Percentiles rank a stretch among this genome's conserved stretches.
Evolutionary conservation across 768 basidiomycete species (phyloP).

Genomic region (Lactarius vividus): DNA sequence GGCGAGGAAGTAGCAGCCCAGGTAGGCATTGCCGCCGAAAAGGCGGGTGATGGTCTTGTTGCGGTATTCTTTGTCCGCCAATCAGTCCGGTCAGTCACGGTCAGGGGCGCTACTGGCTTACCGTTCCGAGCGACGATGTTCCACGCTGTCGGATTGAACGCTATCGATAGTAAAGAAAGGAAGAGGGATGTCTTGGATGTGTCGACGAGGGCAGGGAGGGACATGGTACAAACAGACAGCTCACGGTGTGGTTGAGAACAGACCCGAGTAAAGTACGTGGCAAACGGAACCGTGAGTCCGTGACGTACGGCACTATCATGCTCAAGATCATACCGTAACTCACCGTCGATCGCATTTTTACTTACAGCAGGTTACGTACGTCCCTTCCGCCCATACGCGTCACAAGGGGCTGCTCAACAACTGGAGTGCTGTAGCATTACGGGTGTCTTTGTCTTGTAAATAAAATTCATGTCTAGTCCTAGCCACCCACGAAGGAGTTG

Average conservation of each 20-base stretch:
- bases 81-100: constrained; percentile 33
- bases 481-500: neutral
- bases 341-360: neutral
- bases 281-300: neutral
- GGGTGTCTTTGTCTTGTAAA: neutral
- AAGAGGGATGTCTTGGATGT: constrained; percentile 61
- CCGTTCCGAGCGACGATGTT: constrained; percentile 93
- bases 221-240: constrained; percentile 29
- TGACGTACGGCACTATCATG: neutral
- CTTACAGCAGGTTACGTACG: neutral
- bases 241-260: constrained; percentile 11
- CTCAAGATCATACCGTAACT: neutral
- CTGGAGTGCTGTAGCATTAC: too few relatives aligned
- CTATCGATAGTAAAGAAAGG: constrained; percentile 62
- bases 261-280: constrained; percentile 7
- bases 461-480: neutral
- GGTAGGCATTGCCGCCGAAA: constrained; percentile 67
- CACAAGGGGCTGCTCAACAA: too few relatives aligned
- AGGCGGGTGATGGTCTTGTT: constrained; percentile 86
- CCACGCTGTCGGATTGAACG: constrained; percentile 95
- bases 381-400: too few relatives aligned
- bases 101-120: constrained; percentile 37
- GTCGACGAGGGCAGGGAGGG: constrained; percentile 47
- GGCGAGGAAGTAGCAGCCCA: constrained; percentile 88
- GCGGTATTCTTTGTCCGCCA: constrained; percentile 53